Evolutionary conservation across 139 green algal genomes (phyloP), one percentile per base, ranked within the genome.

Genomic region (Raphidocelis subcapitata): DNA sequence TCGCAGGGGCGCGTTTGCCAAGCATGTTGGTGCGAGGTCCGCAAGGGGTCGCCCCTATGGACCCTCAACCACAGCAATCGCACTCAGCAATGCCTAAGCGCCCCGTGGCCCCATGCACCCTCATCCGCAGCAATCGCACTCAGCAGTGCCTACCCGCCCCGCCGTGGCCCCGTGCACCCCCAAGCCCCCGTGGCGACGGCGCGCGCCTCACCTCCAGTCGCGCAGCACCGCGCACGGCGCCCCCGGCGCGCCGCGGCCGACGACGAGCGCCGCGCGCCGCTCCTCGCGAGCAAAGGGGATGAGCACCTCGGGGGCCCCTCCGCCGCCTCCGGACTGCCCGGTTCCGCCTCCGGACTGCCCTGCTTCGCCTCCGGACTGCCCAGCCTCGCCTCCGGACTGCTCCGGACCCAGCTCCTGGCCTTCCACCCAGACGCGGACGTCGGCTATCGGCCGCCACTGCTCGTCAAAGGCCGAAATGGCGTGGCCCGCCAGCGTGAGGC

Each of bases 391-490:
- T 23, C 21, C 21, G 15, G 52, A 10, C 15, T 10, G 52, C 24
- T 31, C 24, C 21, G 20, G 21, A 23, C 5, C 5, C 52, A 60
- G 5, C 20, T 60, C 24, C 21, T n/a, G 21, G 52, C 24, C 20
- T 5, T 28, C 52, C 52, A 60, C 0, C 52, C 52, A 49, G 8
- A 49, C 41, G 41, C 41, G 41, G 41, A 12, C 12, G 41, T 49
- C 41, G 8, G 8, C 8, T 49, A 65, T 55, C 52, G 54, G 33
- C 10, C n/a, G 18, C 16, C 67, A 54, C 21, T 65, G 52, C 67
- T 64, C 67, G 12, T 35, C 24, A 8, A 65, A 65, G 32, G 63
- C 21, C 24, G 33, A 65, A 32, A 73, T 21, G 52, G 52, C 67
- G 51, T 63, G 56, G n/a, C 67, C 67, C 12, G 54, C 67, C 18